phyloP scores from a whole-genome alignment of 2,329 filamentous ascomycete genomes.

The Beauveria pseudobassiana region DNA sequence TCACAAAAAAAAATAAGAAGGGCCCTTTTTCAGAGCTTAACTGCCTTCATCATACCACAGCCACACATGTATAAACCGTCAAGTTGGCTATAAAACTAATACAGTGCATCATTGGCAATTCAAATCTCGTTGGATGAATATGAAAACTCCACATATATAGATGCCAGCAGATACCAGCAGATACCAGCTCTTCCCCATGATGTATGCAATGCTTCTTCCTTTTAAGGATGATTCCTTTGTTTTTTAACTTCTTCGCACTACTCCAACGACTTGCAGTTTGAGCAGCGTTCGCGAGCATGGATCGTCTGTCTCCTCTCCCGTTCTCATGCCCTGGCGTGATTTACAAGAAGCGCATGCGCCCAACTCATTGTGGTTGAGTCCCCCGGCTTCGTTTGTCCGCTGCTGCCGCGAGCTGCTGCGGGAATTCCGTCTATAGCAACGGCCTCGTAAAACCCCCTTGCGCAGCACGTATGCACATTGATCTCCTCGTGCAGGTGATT shows the following conservation, averaged over 20 bases:
- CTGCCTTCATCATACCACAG: too few species aligned
- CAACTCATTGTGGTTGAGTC: background rate
- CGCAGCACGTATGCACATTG: background rate
- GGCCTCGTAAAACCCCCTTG: background rate
- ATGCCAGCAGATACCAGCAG: background rate
- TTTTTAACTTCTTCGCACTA: background rate
- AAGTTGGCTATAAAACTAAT: too few species aligned
- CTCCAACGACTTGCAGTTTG: background rate
- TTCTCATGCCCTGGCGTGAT: background rate
- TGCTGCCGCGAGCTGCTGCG: background rate
- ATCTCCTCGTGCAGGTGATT: background rate
- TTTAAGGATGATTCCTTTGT: background rate
- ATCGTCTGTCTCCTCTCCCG: background rate
- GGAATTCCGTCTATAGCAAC: background rate
- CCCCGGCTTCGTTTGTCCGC: background rate
- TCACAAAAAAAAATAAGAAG: too few species aligned
- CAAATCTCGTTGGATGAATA: background rate
- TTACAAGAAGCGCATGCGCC: background rate
- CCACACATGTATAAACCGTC: too few species aligned
- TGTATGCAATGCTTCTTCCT: slow-evolving; percentile 10
- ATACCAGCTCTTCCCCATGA: background rate
- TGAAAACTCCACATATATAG: slow-evolving; percentile 5
- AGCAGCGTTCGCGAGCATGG: background rate
- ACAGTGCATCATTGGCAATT: background rate
- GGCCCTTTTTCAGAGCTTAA: too few species aligned